phyloP scores from a whole-genome alignment of 2,329 filamentous ascomycete species.

The Fusarium neocosmosporiellum region DNA sequence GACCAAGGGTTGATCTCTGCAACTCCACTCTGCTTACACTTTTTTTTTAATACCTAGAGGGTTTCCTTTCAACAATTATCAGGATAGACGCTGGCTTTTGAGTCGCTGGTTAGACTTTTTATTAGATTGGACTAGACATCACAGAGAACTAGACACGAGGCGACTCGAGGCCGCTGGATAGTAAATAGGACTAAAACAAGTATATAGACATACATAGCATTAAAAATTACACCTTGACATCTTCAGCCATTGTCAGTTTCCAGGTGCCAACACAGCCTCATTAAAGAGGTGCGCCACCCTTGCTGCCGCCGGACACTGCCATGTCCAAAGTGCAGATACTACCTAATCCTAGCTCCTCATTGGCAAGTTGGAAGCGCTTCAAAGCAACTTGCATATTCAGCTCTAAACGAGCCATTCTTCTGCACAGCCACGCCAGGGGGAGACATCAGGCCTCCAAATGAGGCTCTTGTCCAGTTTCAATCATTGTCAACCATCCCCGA shows the following conservation, averaged over 20 bases:
- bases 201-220: not conserved
- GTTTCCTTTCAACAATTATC: not conserved
- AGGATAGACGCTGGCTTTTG: not conserved
- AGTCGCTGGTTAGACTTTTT: not conserved
- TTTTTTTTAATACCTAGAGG: not conserved
- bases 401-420: not conserved
- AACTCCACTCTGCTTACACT: not conserved
- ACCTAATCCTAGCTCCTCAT: not conserved
- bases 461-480: not conserved
- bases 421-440: not conserved
- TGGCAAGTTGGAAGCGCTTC: not conserved
- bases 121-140: not conserved
- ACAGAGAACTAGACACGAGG: not conserved
- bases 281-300: not conserved
- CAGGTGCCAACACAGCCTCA: not conserved
- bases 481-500: not conserved
- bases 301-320: not conserved
- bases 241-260: not conserved
- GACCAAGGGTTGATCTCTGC: not conserved
- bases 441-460: not conserved
- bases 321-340: not conserved
- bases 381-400: not conserved
- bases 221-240: not conserved
- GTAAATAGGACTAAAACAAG: not conserved
- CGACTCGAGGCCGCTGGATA: not conserved